Evolutionary conservation across 345 rosid species (phyloP).

Genomic region (Passiflora organensis): DNA sequence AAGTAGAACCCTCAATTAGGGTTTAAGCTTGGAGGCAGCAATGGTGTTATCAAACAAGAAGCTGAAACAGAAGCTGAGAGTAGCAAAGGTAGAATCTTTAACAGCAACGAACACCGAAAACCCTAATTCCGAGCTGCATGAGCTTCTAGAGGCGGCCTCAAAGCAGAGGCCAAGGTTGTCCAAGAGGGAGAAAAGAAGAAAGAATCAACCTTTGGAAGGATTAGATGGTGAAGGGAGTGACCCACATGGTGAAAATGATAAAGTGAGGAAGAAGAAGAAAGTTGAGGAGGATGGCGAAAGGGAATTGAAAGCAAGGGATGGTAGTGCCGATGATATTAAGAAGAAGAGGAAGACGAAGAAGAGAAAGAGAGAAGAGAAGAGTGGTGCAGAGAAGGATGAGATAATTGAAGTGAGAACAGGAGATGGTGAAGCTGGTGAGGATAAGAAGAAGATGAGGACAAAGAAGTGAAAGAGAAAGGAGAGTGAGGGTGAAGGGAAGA

Average conservation of each 20-base stretch:
- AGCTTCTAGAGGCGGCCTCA: conserved; percentile 45
- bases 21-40: neutral
- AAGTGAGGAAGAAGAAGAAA: neutral
- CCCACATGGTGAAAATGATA: conserved; percentile 3
- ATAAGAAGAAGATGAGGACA: conserved; percentile 17
- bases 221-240: conserved; percentile 8
- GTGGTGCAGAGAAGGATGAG: too few species aligned
- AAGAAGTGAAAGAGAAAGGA: conserved; percentile 18
- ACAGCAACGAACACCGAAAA: conserved; percentile 11
- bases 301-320: too few species aligned
- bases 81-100: conserved; percentile 37
- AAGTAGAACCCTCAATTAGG: neutral
- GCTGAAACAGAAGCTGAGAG: conserved; percentile 75
- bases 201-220: conserved; percentile 23
- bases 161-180: conserved; percentile 57
- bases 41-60: conserved; percentile 91
- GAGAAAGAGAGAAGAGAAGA: too few species aligned
- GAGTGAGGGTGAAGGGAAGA: conserved; percentile 11
- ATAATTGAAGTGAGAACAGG: too few species aligned
- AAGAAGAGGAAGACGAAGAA: too few species aligned
- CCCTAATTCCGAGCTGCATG: conserved; percentile 31
- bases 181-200: conserved; percentile 72
- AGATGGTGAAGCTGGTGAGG: conserved; percentile 16
- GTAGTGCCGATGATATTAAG: too few species aligned
- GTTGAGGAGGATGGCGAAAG: conserved; percentile 21